Percentiles rank a stretch among this genome's conserved stretches.
Evolutionary conservation across 169 alveolate genomes (phyloP).

Genomic region (Plasmodium vivax): DNA sequence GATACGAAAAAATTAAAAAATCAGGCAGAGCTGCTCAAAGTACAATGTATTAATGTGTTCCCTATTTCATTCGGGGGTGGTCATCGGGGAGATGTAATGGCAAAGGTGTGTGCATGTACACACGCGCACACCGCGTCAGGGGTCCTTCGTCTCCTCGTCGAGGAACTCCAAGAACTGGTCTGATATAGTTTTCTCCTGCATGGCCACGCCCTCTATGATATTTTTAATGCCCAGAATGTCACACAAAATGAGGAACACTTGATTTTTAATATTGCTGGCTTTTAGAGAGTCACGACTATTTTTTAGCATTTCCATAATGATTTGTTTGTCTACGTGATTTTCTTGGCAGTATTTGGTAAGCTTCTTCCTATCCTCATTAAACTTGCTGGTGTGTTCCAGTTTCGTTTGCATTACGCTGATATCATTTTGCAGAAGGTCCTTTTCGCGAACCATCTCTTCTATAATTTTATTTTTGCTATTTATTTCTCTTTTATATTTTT

Average conservation of each 20-base stretch:
- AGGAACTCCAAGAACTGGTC: slow-evolving; percentile 42
- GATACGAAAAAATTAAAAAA: background rate
- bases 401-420: background rate
- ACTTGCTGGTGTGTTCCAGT: slow-evolving; percentile 2
- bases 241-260: slow-evolving; percentile 30
- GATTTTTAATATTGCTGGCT: slow-evolving; percentile 19
- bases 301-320: slow-evolving; percentile 20
- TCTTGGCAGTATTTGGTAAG: slow-evolving; percentile 9
- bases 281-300: slow-evolving; percentile 31
- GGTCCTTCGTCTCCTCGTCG: slow-evolving; percentile 22
- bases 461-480: slow-evolving; percentile 32
- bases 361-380: slow-evolving; percentile 8
- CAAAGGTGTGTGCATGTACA: background rate
- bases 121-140: background rate
- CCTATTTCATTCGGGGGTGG: background rate
- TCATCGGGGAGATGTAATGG: background rate
- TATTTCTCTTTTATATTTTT: slow-evolving; percentile 26
- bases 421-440: slow-evolving; percentile 7
- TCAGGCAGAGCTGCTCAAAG: background rate
- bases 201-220: background rate
- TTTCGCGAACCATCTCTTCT: slow-evolving; percentile 11
- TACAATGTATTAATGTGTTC: background rate
- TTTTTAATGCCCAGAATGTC: slow-evolving; percentile 44
- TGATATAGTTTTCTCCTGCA: slow-evolving; percentile 34
- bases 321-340: slow-evolving; percentile 38